A percentile compares a stretch with the other conserved stretches of the same genome.
Conservation (phyloP, 2,329 filamentous ascomycete species). For the Aspergillus pseudoglaucus region DNA sequence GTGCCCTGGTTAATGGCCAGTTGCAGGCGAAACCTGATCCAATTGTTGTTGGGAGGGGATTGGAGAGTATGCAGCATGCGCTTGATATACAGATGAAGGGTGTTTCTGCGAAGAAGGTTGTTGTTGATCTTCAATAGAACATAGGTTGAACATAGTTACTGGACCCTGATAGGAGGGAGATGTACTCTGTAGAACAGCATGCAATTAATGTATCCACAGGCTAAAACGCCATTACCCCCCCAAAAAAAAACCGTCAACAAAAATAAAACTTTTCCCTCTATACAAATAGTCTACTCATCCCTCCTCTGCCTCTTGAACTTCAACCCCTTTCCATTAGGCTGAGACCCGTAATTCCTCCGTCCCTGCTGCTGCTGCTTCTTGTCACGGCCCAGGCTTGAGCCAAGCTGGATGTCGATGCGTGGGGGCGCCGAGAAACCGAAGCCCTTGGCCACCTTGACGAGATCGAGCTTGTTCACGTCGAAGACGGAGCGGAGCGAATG, state of each 20-base stretch:
- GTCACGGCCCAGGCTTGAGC: constrained; percentile 66
- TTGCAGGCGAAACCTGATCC: constrained; percentile 22
- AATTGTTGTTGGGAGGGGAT: constrained; percentile 14
- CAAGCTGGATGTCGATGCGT: constrained; percentile 70
- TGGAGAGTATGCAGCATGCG: constrained; percentile 17
- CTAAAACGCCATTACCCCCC: constrained; percentile 15
- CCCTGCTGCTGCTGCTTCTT: constrained; percentile 58
- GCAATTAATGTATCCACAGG: constrained; percentile 18
- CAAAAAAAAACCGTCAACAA: constrained; percentile 15
- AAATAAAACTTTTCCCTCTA: constrained; percentile 13
- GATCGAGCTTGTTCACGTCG: constrained; percentile 73
- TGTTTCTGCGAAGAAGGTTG: constrained; percentile 22
- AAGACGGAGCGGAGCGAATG: constrained; percentile 79
- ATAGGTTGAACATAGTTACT: constrained; percentile 7
- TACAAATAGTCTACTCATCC: constrained; percentile 19
- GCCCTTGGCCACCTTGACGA: constrained; percentile 76
- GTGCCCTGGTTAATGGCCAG: constrained; percentile 28
- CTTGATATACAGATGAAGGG: constrained; percentile 15
- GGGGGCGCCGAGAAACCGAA: constrained; percentile 76
- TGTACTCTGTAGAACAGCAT: too few relatives aligned
- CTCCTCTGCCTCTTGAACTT: constrained; percentile 48
- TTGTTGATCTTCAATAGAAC: constrained; percentile 9
- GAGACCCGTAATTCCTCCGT: constrained; percentile 68
- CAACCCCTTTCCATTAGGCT: constrained; percentile 56
- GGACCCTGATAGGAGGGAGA: too few relatives aligned